A percentile compares a stretch with the other conserved stretches of the same genome.
Evolutionary conservation across 1,284 basidiomycete species (phyloP).

Genomic region (Moniliella sp.): DNA sequence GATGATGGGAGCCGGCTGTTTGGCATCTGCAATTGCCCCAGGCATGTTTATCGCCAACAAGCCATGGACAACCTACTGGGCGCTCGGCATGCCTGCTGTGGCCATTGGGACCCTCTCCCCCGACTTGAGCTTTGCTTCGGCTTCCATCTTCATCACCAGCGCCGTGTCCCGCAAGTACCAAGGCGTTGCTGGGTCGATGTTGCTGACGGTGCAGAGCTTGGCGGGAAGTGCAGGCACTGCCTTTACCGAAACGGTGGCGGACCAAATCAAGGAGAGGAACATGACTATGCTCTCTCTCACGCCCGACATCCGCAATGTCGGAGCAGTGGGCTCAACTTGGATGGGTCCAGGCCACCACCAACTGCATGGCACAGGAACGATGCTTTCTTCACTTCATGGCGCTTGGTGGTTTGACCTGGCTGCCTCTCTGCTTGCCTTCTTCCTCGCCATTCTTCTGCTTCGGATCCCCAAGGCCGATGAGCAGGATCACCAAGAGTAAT

Average conservation of each 20-base stretch:
- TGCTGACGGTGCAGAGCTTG: slow-evolving; percentile 11
- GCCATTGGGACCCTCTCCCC: slow-evolving; percentile 6
- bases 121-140: slow-evolving; percentile 7
- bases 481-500: slow-evolving; percentile 4
- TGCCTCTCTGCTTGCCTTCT: slow-evolving; percentile 1
- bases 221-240: slow-evolving; percentile 6
- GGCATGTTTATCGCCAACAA: slow-evolving; percentile 7
- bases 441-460: slow-evolving; percentile 3
- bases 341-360: no score
- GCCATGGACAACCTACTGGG: slow-evolving; percentile 6
- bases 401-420: slow-evolving; percentile 9
- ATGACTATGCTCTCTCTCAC: not conserved
- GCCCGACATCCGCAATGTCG: slow-evolving; percentile 4
- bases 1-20: slow-evolving; percentile 2
- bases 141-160: slow-evolving; percentile 8
- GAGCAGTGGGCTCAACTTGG: no score
- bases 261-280: not conserved
- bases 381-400: not conserved
- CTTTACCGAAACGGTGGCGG: slow-evolving; percentile 7
- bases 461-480: slow-evolving; percentile 8
- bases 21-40: slow-evolving; percentile 7
- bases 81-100: slow-evolving; percentile 7
- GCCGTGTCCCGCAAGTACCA: slow-evolving; percentile 6
- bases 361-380: not conserved
- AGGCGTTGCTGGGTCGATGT: slow-evolving; percentile 6